Conservation (phyloP, 352 stramenopile genomes). For the Pythium phragmitis region DNA sequence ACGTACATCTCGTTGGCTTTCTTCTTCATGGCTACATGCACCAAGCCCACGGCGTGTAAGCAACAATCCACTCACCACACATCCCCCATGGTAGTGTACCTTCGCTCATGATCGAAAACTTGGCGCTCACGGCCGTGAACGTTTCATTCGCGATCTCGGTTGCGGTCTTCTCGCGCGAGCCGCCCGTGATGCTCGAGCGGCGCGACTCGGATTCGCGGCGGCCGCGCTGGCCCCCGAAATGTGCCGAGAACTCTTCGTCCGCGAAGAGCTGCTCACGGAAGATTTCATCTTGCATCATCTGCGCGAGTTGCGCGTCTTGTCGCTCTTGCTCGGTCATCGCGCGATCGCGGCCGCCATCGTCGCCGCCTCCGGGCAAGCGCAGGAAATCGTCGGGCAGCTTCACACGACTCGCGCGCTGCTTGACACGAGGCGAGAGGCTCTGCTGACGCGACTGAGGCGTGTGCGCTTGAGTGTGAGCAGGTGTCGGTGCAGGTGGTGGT, state of each 20-base stretch:
- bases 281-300: conserved; percentile 85
- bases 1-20: conserved; percentile 84
- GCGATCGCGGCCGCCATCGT: neutral
- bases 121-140: conserved; percentile 62
- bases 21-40: conserved; percentile 59
- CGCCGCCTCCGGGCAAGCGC: conserved; percentile 40
- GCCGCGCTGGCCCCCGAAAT: conserved; percentile 46
- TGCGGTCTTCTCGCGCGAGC: conserved; percentile 60
- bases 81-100: conserved; percentile 23
- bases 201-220: conserved; percentile 16
- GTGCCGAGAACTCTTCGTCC: conserved; percentile 69
- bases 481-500: conserved; percentile 5
- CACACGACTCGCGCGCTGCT: conserved; percentile 28
- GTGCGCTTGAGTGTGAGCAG: conserved; percentile 4
- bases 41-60: neutral
- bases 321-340: conserved; percentile 65
- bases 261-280: conserved; percentile 73
- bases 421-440: conserved; percentile 19
- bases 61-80: neutral
- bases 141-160: conserved; percentile 73
- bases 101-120: conserved; percentile 79
- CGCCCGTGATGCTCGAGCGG: conserved; percentile 17
- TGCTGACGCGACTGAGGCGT: conserved; percentile 14
- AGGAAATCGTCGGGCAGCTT: conserved; percentile 74
- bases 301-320: conserved; percentile 64